phyloP scores from a whole-genome alignment of 805 yeast genomes.

The Ogataea degrootiae region DNA sequence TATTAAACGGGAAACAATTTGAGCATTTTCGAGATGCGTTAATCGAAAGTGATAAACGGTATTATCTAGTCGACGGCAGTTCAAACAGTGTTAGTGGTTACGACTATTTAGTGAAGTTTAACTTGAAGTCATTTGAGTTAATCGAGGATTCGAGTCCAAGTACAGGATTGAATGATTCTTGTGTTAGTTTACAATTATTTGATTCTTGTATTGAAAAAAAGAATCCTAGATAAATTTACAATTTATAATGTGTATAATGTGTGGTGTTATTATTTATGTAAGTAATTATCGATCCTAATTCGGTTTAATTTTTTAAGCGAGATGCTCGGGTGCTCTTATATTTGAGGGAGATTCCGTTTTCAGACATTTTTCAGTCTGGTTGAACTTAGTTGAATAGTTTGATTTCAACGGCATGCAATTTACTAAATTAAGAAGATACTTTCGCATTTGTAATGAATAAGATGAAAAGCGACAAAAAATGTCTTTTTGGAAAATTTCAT shows the following conservation, averaged over 20 bases:
- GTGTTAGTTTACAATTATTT: constrained; percentile 49
- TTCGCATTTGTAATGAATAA: no score
- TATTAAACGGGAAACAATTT: constrained; percentile 18
- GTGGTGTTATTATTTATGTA: neutral
- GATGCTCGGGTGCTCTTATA: no score
- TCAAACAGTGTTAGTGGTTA: constrained; percentile 1
- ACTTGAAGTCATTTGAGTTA: constrained; percentile 48
- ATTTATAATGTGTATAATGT: neutral
- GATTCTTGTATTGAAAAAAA: constrained; percentile 45
- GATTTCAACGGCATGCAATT: no score
- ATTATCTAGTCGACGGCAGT: constrained; percentile 19
- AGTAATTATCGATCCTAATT: neutral
- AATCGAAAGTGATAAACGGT: constrained; percentile 14
- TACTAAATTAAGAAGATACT: no score
- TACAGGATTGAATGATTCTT: constrained; percentile 45
- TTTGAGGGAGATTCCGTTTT: no score
- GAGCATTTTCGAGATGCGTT: constrained; percentile 23
- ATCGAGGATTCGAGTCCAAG: constrained; percentile 52
- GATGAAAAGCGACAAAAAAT: no score
- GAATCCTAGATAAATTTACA: constrained; percentile 32
- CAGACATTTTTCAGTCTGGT: no score
- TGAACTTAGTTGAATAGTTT: no score
- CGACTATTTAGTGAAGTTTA: constrained; percentile 31
- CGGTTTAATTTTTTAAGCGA: no score
- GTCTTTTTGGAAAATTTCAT: no score